Evolutionary conservation across 805 yeast species (phyloP).

Genomic region (Priceomyces castillae): DNA sequence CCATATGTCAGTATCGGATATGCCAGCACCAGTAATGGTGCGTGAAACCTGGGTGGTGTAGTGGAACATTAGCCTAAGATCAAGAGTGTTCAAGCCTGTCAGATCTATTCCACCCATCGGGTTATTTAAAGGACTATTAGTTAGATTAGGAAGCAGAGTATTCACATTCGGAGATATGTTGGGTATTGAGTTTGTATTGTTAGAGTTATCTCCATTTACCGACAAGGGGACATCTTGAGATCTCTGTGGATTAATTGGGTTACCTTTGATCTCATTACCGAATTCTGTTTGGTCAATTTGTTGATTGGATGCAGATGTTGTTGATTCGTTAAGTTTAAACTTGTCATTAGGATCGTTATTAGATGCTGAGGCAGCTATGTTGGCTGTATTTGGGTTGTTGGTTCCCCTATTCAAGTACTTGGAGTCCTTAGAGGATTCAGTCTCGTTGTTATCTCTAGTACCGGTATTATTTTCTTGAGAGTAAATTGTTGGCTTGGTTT

Average conservation of each 20-base stretch:
- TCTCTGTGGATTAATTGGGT: slow-evolving; percentile 4
- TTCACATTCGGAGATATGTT: slow-evolving; percentile 20
- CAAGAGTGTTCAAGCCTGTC: slow-evolving; percentile 59
- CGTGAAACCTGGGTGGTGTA: slow-evolving; percentile 81
- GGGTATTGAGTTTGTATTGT: slow-evolving; percentile 12
- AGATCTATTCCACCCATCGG: slow-evolving; percentile 12
- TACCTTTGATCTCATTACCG: slow-evolving; percentile 3
- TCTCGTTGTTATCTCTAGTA: not conserved
- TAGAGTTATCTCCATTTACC: not conserved
- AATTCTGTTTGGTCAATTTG: slow-evolving; percentile 1
- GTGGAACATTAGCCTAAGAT: slow-evolving; percentile 80
- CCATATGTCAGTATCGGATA: slow-evolving; percentile 85
- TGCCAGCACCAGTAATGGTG: slow-evolving; percentile 88
- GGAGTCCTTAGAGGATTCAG: not conserved
- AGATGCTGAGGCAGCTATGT: not conserved
- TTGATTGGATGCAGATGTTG: slow-evolving; percentile 4
- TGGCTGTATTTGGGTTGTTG: not conserved
- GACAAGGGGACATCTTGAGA: not conserved
- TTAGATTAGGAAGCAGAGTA: slow-evolving; percentile 9
- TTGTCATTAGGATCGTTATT: slow-evolving; percentile 8
- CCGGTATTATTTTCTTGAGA: not conserved
- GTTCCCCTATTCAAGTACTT: not conserved
- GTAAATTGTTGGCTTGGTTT: not conserved
- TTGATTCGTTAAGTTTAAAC: slow-evolving; percentile 3
- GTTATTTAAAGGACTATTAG: slow-evolving; percentile 10